Evolutionary conservation across 2,329 filamentous ascomycete species (phyloP).

Genomic region (Colletotrichum scovillei): DNA sequence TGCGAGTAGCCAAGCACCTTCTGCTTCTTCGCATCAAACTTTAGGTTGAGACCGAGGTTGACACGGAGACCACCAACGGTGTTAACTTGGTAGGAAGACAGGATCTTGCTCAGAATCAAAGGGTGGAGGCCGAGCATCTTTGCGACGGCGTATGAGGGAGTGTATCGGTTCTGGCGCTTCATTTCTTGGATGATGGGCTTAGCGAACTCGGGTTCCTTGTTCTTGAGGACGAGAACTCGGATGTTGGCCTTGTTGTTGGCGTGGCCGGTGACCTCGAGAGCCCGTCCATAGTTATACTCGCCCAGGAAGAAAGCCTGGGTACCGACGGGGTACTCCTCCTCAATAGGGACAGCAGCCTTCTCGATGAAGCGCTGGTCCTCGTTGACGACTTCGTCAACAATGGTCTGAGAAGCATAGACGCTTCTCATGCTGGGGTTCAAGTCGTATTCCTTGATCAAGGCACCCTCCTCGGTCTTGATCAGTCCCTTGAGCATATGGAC

Average conservation of each 20-base stretch:
- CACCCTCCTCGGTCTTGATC: slow-evolving; percentile 88
- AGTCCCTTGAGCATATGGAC: slow-evolving; percentile 95
- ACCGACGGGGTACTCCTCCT: slow-evolving; percentile 88
- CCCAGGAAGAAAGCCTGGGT: slow-evolving; percentile 93
- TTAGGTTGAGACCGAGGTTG: slow-evolving; percentile 94
- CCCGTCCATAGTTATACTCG: slow-evolving; percentile 91
- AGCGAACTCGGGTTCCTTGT: slow-evolving; percentile 84
- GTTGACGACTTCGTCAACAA: slow-evolving; percentile 91
- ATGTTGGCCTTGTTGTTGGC: slow-evolving; percentile 80
- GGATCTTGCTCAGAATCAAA: slow-evolving; percentile 93
- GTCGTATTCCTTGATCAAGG: slow-evolving; percentile 92
- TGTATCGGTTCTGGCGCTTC: slow-evolving; percentile 79
- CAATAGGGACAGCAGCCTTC: slow-evolving; percentile 85
- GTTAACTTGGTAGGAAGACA: slow-evolving; percentile 89
- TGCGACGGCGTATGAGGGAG: slow-evolving; percentile 89
- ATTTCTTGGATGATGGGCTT: slow-evolving; percentile 77
- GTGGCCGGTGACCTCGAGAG: slow-evolving; percentile 84
- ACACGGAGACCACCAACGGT: slow-evolving; percentile 82
- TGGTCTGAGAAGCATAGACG: slow-evolving; percentile 89
- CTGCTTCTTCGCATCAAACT: slow-evolving; percentile 94
- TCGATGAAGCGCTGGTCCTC: slow-evolving; percentile 95
- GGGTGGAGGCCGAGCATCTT: slow-evolving; percentile 84
- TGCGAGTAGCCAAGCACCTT: slow-evolving; percentile 97
- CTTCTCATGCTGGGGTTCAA: slow-evolving; percentile 86
- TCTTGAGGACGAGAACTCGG: slow-evolving; percentile 77